Percentiles rank a stretch among this genome's conserved stretches.
These are phyloP conservation scores for Cicer arietinum DNA, from an alignment of 306 rosid genomes.

Conservation along the genomic window DNA sequence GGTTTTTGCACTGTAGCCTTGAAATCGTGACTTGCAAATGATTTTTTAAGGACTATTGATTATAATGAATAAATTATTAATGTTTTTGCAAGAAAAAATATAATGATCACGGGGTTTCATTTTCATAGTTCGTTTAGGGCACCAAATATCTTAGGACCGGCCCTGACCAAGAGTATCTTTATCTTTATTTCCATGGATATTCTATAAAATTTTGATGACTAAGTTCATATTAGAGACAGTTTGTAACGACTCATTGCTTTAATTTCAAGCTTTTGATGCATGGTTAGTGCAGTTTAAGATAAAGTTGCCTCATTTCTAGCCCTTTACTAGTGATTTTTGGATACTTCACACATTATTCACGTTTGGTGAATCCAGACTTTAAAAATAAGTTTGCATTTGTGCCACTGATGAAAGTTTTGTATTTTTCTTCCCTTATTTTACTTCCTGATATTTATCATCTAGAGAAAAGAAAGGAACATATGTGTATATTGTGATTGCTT, in stretches of 20 bases:
- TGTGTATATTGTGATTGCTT: constrained; percentile 18
- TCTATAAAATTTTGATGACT: too few relatives aligned
- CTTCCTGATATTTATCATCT: neutral
- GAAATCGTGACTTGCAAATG: too few relatives aligned
- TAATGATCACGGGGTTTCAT: too few relatives aligned
- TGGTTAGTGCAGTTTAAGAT: neutral
- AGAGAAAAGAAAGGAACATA: neutral
- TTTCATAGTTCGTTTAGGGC: too few relatives aligned
- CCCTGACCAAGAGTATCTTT: too few relatives aligned
- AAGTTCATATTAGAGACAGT: neutral
- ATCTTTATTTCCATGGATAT: too few relatives aligned
- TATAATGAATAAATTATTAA: too few relatives aligned
- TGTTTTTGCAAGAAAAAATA: too few relatives aligned
- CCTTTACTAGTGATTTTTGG: constrained; percentile 1
- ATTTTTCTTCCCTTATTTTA: constrained; percentile 21
- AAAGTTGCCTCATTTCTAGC: constrained; percentile 4
- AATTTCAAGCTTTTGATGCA: constrained; percentile 1
- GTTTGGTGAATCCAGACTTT: neutral
- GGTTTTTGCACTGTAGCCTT: too few relatives aligned
- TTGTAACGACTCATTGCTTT: neutral
- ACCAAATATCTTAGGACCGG: too few relatives aligned
- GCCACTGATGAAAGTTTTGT: constrained; percentile 5
- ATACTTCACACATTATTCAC: neutral
- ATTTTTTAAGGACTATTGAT: too few relatives aligned
- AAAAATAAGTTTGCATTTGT: neutral